These are phyloP conservation scores for Diaporthe sp. DNA, from an alignment of 2,329 filamentous ascomycete species.

Conservation along the genomic window DNA sequence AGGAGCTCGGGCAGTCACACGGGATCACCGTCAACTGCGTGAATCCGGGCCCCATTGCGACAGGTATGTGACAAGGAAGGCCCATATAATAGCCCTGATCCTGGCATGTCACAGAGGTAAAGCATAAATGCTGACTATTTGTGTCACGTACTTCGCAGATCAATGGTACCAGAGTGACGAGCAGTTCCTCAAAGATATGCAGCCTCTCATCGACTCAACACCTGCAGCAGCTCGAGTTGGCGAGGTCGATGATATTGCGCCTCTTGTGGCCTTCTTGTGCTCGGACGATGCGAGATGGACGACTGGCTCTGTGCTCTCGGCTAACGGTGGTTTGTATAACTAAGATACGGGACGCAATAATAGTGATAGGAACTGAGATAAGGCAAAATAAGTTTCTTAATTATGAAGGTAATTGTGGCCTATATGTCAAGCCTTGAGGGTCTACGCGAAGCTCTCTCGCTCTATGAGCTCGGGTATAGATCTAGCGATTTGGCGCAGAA, in stretches of 20 bases:
- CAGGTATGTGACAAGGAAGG: constrained; percentile 42
- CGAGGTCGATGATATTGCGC: constrained; percentile 59
- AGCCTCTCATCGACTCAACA: constrained; percentile 53
- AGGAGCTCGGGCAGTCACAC: constrained; percentile 66
- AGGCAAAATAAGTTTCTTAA: neutral
- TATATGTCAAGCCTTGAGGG: neutral
- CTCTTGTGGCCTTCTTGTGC: constrained; percentile 40
- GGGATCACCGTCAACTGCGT: constrained; percentile 68
- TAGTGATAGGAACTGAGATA: neutral
- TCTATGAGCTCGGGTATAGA: neutral
- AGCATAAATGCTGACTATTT: constrained; percentile 45
- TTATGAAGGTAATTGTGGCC: neutral
- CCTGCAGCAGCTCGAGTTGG: constrained; percentile 59
- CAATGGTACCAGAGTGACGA: neutral
- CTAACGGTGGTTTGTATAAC: constrained; percentile 37
- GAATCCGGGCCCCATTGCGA: constrained; percentile 68
- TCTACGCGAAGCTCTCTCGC: neutral
- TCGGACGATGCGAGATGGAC: constrained; percentile 38
- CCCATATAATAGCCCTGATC: neutral
- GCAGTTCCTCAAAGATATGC: neutral
- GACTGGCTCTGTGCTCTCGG: constrained; percentile 39
- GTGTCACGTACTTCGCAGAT: neutral
- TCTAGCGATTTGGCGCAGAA: neutral
- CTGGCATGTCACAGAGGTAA: constrained; percentile 40
- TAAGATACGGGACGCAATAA: neutral